Conservation (phyloP, 176 grass and related monocot species). For the Elaeis guineensis region DNA sequence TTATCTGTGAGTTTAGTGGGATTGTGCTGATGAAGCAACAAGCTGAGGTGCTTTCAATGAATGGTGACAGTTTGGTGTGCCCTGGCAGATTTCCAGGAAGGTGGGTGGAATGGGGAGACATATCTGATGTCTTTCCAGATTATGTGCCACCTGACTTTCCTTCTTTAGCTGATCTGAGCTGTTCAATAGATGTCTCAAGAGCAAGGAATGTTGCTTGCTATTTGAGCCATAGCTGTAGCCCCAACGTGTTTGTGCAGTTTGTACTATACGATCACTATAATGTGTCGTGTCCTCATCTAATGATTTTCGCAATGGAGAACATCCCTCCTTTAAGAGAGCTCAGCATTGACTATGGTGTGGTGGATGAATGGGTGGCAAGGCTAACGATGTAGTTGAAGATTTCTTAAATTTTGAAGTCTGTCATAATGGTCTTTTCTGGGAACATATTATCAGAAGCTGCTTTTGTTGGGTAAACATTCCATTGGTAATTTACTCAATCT, state of each 20-base stretch:
- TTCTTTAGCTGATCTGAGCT: conserved; percentile 38
- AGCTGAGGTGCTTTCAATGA: conserved; percentile 43
- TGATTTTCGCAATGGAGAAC: conserved; percentile 96
- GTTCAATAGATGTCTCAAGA: conserved; percentile 83
- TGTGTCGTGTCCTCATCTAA: conserved; percentile 64
- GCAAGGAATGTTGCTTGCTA: conserved; percentile 97
- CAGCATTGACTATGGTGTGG: conserved; percentile 93
- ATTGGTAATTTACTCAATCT: neutral
- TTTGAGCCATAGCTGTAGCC: conserved; percentile 94
- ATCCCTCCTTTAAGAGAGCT: conserved; percentile 96
- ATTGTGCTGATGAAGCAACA: conserved; percentile 75
- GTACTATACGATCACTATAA: conserved; percentile 94
- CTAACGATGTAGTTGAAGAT: conserved; percentile 40
- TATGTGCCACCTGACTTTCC: conserved; percentile 57
- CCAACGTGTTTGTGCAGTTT: conserved; percentile 92
- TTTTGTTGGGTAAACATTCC: too few relatives aligned
- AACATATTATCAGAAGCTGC: neutral
- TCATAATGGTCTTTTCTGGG: neutral
- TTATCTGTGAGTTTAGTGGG: conserved; percentile 94
- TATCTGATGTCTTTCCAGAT: conserved; percentile 78
- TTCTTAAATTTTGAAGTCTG: conserved; percentile 8
- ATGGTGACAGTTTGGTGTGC: conserved; percentile 70
- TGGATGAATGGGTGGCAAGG: conserved; percentile 69
- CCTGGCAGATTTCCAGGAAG: conserved; percentile 72
- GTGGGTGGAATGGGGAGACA: conserved; percentile 94